A percentile compares a stretch with the other conserved stretches of the same genome.
These are phyloP conservation scores for Oldenlandia corymbosa DNA, from an alignment of 257 asterid genomes.

Conservation along the genomic window DNA sequence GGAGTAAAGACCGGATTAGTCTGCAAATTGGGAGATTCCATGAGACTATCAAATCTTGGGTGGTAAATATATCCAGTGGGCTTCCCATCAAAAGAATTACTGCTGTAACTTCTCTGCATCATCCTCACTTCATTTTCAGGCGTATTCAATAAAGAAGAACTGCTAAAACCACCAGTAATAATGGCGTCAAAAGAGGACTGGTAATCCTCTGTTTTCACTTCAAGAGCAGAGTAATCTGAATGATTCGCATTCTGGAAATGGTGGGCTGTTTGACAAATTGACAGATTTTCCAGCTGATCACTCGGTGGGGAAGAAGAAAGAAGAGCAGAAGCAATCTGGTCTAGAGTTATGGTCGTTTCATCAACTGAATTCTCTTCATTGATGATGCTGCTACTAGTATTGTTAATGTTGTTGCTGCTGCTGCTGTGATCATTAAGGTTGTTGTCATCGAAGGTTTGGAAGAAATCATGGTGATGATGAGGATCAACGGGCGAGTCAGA, in stretches of 20 bases:
- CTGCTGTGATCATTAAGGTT: constrained; percentile 2
- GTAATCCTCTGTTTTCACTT: constrained; percentile 54
- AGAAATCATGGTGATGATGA: constrained; percentile 21
- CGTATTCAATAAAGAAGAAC: constrained; percentile 24
- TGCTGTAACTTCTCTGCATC: constrained; percentile 80
- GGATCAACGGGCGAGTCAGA: constrained; percentile 29
- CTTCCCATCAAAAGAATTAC: constrained; percentile 48
- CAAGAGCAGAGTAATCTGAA: constrained; percentile 24
- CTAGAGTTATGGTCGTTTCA: constrained; percentile 25
- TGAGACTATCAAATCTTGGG: constrained; percentile 36
- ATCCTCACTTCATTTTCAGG: constrained; percentile 44
- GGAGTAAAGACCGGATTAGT: constrained; percentile 27
- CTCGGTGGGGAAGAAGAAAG: constrained; percentile 67
- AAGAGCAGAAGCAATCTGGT: constrained; percentile 37
- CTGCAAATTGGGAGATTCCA: constrained; percentile 39
- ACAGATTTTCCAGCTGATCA: constrained; percentile 43
- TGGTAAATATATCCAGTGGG: constrained; percentile 26
- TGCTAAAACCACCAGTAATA: not conserved
- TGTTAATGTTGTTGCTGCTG: not conserved
- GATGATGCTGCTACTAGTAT: not conserved
- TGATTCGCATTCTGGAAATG: constrained; percentile 17
- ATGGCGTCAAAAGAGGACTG: constrained; percentile 25
- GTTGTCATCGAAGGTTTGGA: constrained; percentile 28
- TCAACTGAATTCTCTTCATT: constrained; percentile 24
- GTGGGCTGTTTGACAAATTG: constrained; percentile 26